Evolutionary conservation across 768 basidiomycete genomes (phyloP).

Genomic region (Coprinopsis marcescibilis): DNA sequence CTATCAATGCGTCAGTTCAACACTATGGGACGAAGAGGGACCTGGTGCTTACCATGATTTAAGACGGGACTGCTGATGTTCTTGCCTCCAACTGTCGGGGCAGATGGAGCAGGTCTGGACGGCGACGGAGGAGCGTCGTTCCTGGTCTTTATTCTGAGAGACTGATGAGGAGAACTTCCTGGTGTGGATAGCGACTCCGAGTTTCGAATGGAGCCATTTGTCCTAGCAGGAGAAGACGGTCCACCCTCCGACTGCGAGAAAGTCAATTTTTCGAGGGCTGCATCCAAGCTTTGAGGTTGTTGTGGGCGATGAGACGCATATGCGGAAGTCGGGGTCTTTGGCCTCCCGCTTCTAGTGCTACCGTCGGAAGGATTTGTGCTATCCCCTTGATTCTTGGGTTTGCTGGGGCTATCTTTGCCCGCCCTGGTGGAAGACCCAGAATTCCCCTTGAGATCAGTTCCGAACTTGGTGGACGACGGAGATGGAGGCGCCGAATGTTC

Average conservation of each 20-base stretch:
- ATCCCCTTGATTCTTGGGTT: constrained; percentile 20
- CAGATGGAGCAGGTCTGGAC: constrained; percentile 33
- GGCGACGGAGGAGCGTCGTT: constrained; percentile 36
- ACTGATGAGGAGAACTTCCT: constrained; percentile 4
- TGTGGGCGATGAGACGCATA: constrained; percentile 50
- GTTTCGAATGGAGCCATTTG: constrained; percentile 3
- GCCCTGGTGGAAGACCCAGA: constrained; percentile 19
- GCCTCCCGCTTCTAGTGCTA: constrained; percentile 42
- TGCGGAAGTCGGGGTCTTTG: constrained; percentile 51
- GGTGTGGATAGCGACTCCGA: background rate
- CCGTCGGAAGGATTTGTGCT: constrained; percentile 26
- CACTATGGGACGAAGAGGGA: constrained; percentile 8
- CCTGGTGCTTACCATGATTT: constrained; percentile 51
- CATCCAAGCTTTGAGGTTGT: constrained; percentile 65
- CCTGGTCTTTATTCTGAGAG: constrained; percentile 6
- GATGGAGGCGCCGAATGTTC: constrained; percentile 58
- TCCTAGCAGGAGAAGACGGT: constrained; percentile 21
- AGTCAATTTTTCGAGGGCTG: constrained; percentile 62
- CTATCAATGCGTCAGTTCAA: constrained; percentile 25
- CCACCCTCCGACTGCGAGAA: constrained; percentile 38
- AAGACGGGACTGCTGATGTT: constrained; percentile 64
- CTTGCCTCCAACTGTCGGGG: constrained; percentile 51
- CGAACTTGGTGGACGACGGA: constrained; percentile 33
- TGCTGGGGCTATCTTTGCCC: constrained; percentile 30
- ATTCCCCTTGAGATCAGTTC: constrained; percentile 15